Conservation (phyloP, 257 asterid genomes). For the Solanum rostratum region DNA sequence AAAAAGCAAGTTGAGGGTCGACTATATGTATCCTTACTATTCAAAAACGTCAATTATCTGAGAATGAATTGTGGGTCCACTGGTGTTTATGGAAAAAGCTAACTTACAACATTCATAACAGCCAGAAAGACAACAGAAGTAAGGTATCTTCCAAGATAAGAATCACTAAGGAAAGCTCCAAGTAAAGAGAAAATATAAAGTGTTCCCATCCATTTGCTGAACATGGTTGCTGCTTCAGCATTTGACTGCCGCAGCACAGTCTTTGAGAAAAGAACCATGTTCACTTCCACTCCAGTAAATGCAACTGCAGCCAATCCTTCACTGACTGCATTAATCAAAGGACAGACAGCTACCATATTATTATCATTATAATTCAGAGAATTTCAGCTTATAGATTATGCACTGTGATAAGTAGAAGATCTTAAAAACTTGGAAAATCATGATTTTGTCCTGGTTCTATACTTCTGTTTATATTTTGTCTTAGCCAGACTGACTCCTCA, state of each 20-base stretch:
- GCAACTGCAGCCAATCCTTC: slow-evolving; percentile 83
- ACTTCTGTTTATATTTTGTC: background rate
- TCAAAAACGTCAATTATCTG: background rate
- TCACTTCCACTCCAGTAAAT: slow-evolving; percentile 73
- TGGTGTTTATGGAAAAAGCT: background rate
- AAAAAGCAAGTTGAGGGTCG: background rate
- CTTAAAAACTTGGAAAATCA: background rate
- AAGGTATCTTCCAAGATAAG: slow-evolving; percentile 66
- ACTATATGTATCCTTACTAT: background rate
- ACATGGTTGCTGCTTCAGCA: slow-evolving; percentile 61
- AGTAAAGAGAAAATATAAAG: slow-evolving; percentile 61
- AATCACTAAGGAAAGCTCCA: slow-evolving; percentile 82
- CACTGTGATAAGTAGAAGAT: background rate
- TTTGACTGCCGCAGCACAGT: slow-evolving; percentile 60
- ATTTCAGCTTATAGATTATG: background rate
- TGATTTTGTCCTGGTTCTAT: background rate
- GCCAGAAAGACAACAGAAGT: slow-evolving; percentile 64
- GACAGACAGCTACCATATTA: background rate
- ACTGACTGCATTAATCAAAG: slow-evolving; percentile 28
- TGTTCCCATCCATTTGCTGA: slow-evolving; percentile 78
- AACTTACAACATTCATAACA: slow-evolving; percentile 57
- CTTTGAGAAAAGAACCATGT: slow-evolving; percentile 72
- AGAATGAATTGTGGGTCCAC: background rate
- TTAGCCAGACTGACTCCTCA: background rate
- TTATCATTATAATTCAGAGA: background rate